These are phyloP conservation scores for Populus alba DNA, from an alignment of 345 rosid genomes.

Conservation along the genomic window DNA sequence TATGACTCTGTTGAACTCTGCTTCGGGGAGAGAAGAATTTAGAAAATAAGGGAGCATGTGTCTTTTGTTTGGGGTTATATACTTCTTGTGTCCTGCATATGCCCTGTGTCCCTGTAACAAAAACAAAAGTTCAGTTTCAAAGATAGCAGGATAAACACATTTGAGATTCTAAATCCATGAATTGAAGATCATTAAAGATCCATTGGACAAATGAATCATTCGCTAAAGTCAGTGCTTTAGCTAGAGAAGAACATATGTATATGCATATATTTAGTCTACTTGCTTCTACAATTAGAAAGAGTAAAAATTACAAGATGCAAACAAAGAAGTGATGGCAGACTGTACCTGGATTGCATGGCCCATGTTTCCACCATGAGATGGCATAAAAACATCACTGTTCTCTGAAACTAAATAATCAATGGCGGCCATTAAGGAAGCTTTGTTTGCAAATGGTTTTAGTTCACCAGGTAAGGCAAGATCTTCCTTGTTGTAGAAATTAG, in stretches of 20 bases:
- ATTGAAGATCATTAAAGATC: neutral
- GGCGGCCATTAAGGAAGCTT: conserved; percentile 87
- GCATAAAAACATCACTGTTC: conserved; percentile 90
- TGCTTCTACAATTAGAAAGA: neutral
- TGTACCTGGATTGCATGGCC: conserved; percentile 86
- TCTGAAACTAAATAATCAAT: conserved; percentile 76
- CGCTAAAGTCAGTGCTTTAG: neutral
- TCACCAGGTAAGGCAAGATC: conserved; percentile 82
- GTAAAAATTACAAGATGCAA: no score
- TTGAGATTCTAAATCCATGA: neutral
- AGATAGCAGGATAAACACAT: neutral
- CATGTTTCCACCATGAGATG: conserved; percentile 99
- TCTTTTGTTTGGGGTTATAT: conserved; percentile 84
- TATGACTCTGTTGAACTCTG: conserved; percentile 65
- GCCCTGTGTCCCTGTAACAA: conserved; percentile 73
- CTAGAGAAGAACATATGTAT: neutral
- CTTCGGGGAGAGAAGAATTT: conserved; percentile 57
- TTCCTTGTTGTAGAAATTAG: conserved; percentile 71
- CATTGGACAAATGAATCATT: neutral
- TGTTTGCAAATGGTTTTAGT: conserved; percentile 68
- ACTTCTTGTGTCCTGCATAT: conserved; percentile 86
- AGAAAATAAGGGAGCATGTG: conserved; percentile 88
- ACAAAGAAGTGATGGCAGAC: neutral
- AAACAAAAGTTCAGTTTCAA: conserved; percentile 11
- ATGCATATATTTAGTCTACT: neutral